A percentile compares a stretch with the other conserved stretches of the same genome.
Conservation (phyloP, 805 yeast species). For the Pichia phayaonensis region DNA sequence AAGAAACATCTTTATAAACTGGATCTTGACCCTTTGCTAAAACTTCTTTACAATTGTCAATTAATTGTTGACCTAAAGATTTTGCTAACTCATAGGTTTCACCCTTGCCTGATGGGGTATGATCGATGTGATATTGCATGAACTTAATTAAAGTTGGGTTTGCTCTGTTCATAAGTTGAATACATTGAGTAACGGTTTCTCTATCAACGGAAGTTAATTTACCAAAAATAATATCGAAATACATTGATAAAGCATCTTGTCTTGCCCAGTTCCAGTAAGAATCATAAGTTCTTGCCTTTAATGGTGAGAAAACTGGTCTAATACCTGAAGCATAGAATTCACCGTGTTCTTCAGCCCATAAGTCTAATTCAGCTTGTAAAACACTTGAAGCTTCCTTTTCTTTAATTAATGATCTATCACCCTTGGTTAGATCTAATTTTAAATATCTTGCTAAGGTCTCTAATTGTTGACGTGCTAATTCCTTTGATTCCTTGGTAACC, state of each 20-base stretch:
- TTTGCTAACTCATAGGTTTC: slow-evolving; percentile 89
- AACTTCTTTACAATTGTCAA: slow-evolving; percentile 92
- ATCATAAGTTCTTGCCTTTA: slow-evolving; percentile 93
- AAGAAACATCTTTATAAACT: slow-evolving; percentile 89
- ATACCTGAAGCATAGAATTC: slow-evolving; percentile 91
- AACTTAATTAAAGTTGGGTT: slow-evolving; percentile 89
- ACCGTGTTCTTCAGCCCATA: slow-evolving; percentile 86
- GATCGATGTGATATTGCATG: slow-evolving; percentile 91
- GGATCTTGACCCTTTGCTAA: slow-evolving; percentile 71
- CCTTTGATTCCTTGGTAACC: slow-evolving; percentile 60
- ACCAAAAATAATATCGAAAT: slow-evolving; percentile 94
- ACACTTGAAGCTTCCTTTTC: slow-evolving; percentile 80
- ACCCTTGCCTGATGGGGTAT: slow-evolving; percentile 78
- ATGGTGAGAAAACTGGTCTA: slow-evolving; percentile 78
- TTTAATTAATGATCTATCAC: slow-evolving; percentile 74
- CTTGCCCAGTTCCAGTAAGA: slow-evolving; percentile 99
- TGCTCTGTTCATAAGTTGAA: slow-evolving; percentile 95
- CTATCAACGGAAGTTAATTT: slow-evolving; percentile 84
- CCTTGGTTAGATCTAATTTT: slow-evolving; percentile 84
- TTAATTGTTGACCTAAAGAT: slow-evolving; percentile 83
- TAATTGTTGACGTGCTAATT: slow-evolving; percentile 70
- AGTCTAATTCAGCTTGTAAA: slow-evolving; percentile 84
- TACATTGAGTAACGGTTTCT: slow-evolving; percentile 93
- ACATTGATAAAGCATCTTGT: slow-evolving; percentile 90
- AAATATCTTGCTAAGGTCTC: slow-evolving; percentile 93